Evolutionary conservation across 805 yeast genomes (phyloP), one percentile per base, ranked within the genome.

Genomic region (Peterozyma xylosa): DNA sequence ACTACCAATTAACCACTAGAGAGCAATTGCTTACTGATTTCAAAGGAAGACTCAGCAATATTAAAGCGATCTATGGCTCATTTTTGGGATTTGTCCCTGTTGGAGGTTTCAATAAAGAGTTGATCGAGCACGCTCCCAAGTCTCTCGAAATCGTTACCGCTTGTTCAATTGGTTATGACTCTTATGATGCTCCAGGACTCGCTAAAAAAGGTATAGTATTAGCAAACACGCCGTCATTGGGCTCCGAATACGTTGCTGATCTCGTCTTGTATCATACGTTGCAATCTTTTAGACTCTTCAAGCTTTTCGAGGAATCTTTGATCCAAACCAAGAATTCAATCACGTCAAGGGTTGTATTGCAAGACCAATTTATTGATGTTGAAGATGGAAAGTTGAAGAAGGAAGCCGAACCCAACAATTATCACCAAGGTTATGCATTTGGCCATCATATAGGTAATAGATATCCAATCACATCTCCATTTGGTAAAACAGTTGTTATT

Each of bases 231-330:
- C 63, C 76, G 57, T 47, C 62, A 2, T 42, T 57, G 13, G 79
- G 78, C 0, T 75, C 82, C 3, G 77, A 72, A 38, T 81, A 82
- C 16, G 86, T 81, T 13, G 85, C 84, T 2, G 86, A 81, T 50
- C 66, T 78, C 48, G 84, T 73, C 1, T 57, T 80, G 50, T 79
- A 72, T 70, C 74, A 74, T 49, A 64, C 79, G 1, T 55, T 80
- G 47, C 71, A 73, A 39, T 66, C 76, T 3, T 80, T 77, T 60
- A 64, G 87, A 47, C 68, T 68, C 50, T 77, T 71, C 53, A 62
- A 68, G 5, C 52, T 63, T 29, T 69, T 67, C 43, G 65, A 63
- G 41, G 45, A 45, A 3, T 50, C 53, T 30, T 48, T 68, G 14
- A 63, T 70, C 38, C 57, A 56, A 5, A 47, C 54, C n/a, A 61